These are phyloP conservation scores for Symbiodinium natans DNA, from an alignment of 73 alveolate genomes.

Conservation along the genomic window DNA sequence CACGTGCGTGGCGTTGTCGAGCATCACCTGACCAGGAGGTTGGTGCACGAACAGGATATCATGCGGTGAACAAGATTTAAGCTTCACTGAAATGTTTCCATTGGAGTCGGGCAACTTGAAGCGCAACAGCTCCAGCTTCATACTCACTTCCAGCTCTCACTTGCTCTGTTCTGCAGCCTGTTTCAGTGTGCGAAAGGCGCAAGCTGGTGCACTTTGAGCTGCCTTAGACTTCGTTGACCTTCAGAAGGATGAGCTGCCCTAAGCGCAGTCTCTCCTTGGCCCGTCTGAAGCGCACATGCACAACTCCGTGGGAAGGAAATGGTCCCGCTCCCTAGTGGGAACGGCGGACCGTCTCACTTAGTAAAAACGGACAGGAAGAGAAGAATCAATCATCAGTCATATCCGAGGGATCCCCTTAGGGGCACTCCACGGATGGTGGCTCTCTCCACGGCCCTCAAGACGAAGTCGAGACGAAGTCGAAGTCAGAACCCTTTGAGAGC, in stretches of 20 bases:
- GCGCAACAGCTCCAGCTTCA: too few relatives aligned
- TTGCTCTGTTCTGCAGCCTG: too few relatives aligned
- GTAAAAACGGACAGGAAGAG: background rate
- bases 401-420: background rate
- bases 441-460: background rate
- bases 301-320: background rate
- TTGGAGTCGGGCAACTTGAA: background rate
- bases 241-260: background rate
- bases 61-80: background rate
- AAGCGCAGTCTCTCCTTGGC: background rate
- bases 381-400: too few relatives aligned
- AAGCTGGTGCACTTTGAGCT: background rate
- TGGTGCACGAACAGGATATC: background rate
- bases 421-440: background rate
- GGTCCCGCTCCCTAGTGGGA: background rate
- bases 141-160: too few relatives aligned
- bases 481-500: too few relatives aligned
- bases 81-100: background rate
- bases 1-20: too few relatives aligned
- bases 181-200: too few relatives aligned
- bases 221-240: background rate
- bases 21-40: background rate
- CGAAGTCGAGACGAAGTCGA: too few relatives aligned
- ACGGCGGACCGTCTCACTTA: background rate
- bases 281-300: too few relatives aligned